These are phyloP conservation scores for Sporothrix humicola DNA, from an alignment of 2,329 filamentous ascomycete genomes.

Conservation along the genomic window DNA sequence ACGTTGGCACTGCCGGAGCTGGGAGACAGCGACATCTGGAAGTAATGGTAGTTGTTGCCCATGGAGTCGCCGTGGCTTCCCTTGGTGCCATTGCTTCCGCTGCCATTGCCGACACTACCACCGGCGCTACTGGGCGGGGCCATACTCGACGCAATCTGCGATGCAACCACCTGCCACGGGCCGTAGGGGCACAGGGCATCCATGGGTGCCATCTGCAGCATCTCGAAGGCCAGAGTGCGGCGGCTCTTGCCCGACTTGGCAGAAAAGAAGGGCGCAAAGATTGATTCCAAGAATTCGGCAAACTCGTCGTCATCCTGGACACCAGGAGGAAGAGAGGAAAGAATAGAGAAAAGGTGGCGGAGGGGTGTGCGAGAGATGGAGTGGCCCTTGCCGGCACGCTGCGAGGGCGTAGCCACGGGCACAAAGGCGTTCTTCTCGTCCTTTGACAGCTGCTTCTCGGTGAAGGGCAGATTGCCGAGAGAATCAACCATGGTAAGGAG, in stretches of 20 bases:
- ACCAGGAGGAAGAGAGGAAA: conserved; percentile 58
- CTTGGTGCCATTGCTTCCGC: conserved; percentile 24
- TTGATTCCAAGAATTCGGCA: conserved; percentile 53
- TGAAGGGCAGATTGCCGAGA: conserved; percentile 66
- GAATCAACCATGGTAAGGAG: conserved; percentile 56
- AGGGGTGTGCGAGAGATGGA: conserved; percentile 64
- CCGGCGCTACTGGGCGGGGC: conserved; percentile 41
- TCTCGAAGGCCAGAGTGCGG: conserved; percentile 56
- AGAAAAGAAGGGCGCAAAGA: conserved; percentile 65
- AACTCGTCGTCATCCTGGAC: conserved; percentile 55
- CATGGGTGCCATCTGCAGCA: conserved; percentile 57
- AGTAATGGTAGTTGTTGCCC: conserved; percentile 16
- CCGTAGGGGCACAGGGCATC: conserved; percentile 55
- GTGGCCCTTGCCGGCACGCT: conserved; percentile 59
- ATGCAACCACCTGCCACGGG: conserved; percentile 58
- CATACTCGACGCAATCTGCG: conserved; percentile 53
- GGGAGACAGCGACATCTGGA: conserved; percentile 33
- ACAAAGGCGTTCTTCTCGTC: conserved; percentile 60
- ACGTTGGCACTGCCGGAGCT: conserved; percentile 40
- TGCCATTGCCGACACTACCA: conserved; percentile 12
- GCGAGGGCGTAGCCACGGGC: conserved; percentile 69
- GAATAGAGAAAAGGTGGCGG: conserved; percentile 67
- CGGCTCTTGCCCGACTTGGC: conserved; percentile 53
- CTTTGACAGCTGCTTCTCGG: conserved; percentile 63
- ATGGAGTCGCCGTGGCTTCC: neutral